Evolutionary conservation across 208 protist species (phyloP).

Genomic region (Trypanosoma brucei): DNA sequence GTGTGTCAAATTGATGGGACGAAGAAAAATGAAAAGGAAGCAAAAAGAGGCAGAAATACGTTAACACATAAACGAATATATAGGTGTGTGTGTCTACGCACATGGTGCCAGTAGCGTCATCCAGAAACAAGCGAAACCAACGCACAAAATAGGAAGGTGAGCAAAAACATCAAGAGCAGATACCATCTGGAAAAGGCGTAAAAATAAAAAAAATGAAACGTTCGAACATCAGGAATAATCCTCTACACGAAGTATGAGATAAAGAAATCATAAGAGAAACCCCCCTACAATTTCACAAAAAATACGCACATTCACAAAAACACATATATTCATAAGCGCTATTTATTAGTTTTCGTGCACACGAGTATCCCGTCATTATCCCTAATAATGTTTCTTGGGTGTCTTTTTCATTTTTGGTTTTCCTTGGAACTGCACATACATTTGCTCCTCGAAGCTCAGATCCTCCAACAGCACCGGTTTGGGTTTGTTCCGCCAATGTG

Average conservation of each 20-base stretch:
- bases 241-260: no score
- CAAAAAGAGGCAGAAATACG: no score
- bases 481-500: conserved; percentile 77
- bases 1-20: not conserved
- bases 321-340: no score
- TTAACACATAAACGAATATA: no score
- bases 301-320: no score
- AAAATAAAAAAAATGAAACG: not conserved
- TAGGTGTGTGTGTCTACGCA: no score
- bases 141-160: not conserved
- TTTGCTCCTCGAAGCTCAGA: conserved; percentile 87
- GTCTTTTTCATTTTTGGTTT: conserved; percentile 88
- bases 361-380: not conserved
- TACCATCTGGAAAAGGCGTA: not conserved
- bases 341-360: not conserved
- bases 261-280: no score
- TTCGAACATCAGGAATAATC: not conserved
- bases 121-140: conserved; percentile 1
- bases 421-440: conserved; percentile 82
- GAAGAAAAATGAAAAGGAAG: conserved; percentile 4
- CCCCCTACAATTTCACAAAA: no score
- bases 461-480: conserved; percentile 83
- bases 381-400: conserved; percentile 83
- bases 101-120: not conserved
- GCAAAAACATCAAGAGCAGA: not conserved